phyloP scores from a whole-genome alignment of 495 filamentous ascomycete species.

The Rostrohypoxylon terebratum region DNA sequence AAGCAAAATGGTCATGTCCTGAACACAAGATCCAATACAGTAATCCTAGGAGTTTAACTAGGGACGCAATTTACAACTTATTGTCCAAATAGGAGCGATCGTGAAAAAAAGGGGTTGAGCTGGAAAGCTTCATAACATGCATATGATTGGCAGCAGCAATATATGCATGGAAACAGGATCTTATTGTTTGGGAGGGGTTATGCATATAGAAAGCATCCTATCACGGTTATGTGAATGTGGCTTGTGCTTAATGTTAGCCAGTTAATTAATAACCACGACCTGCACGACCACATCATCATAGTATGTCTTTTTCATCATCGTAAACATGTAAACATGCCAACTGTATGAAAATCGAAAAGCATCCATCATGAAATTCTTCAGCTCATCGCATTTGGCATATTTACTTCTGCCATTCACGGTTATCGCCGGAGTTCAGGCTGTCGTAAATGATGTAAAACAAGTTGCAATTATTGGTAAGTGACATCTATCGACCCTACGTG shows the following conservation, averaged over 20 bases:
- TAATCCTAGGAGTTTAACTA: too few relatives aligned
- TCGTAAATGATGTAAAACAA: slow-evolving; percentile 47
- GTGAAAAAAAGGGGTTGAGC: too few relatives aligned
- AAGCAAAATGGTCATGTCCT: too few relatives aligned
- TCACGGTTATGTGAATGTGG: not conserved
- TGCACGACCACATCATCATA: slow-evolving; percentile 4
- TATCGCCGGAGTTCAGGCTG: not conserved
- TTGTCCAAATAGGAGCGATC: too few relatives aligned
- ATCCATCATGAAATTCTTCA: slow-evolving; percentile 27
- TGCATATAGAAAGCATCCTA: not conserved
- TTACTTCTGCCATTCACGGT: slow-evolving; percentile 1
- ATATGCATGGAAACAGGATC: not conserved
- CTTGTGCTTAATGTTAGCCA: slow-evolving; percentile 22
- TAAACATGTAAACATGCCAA: slow-evolving; percentile 34
- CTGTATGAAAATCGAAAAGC: not conserved
- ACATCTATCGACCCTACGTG: not conserved
- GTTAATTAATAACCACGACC: not conserved
- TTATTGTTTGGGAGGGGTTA: not conserved
- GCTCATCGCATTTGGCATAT: slow-evolving; percentile 1
- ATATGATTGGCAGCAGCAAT: too few relatives aligned
- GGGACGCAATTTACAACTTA: too few relatives aligned
- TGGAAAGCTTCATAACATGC: too few relatives aligned
- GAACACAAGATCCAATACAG: too few relatives aligned
- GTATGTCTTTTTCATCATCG: slow-evolving; percentile 8
- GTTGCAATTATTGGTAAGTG: slow-evolving; percentile 60